Base-by-base conservation (phyloP, 2,329 filamentous ascomycete species). In the Claviceps sp. region DNA sequence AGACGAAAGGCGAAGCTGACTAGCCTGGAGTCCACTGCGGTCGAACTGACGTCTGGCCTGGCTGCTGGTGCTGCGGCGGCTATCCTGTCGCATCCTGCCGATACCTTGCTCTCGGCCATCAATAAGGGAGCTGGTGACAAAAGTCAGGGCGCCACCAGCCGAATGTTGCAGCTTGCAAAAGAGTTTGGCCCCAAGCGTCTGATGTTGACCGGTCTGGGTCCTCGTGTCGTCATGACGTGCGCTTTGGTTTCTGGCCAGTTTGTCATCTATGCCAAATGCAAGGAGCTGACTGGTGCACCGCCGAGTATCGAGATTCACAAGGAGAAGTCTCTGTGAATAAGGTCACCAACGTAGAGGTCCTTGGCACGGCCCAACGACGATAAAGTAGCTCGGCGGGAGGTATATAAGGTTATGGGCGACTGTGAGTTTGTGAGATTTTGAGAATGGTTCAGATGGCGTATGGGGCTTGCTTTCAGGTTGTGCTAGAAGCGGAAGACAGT, bases 31-130 rank as follows among this genome's bases (percentile, higher is more conserved):
- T 85, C 87, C 67, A 95, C 89, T 47, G 79, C 78, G 61, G 82
- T 94, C 65, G 94, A 95, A 75, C 78, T 95, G 62, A 81, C 85
- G 42, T 90, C 87, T 59, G 89, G 89, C 75, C 75, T 95, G 60
- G 79, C 90, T 53, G 89, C 89, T 51, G 89, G 89, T 78, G 87
- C 91, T 62, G 89, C 88, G 50, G 88, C 89, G 40, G 89, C 89
- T 55, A 76, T 95, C 53, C 79, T 95, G 63, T 95, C 88, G 39
- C 89, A 95, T 68, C 89, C 89, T 40, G 89, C 89, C 56, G 89
- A 95, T 56, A 78, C 75, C 14, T 64, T 78, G 53, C 66, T 77
- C 23, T 77, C 74, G 1, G 75, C 75, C 50, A 77, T 77, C 58
- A 78, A 78, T 64, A 77, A 77, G 63, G 74, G 74, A 51, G 72